Evolutionary conservation across 441 rosid species (phyloP).

Genomic region (Breynia disticha): DNA sequence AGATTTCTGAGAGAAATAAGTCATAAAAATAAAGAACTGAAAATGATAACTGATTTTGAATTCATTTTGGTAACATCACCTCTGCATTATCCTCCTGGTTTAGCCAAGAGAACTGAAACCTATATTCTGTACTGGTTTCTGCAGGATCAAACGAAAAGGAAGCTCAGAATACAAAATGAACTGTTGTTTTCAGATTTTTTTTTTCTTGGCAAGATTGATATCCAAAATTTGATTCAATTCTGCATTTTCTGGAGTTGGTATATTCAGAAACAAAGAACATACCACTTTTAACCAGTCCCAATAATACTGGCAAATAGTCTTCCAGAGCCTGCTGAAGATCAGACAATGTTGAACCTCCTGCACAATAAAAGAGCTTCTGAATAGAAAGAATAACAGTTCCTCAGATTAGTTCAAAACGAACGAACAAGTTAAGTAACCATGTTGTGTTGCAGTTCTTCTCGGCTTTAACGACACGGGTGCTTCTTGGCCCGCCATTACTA

Average conservation of each 20-base stretch:
- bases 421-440: conserved; percentile 29
- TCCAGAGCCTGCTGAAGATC: conserved; percentile 97
- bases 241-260: no score
- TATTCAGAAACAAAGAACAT: no score
- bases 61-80: conserved; percentile 29
- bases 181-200: no score
- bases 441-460: conserved; percentile 79
- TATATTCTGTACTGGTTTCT: conserved; percentile 47
- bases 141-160: no score
- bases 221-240: no score
- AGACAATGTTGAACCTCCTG: conserved; percentile 89
- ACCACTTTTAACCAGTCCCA: conserved; percentile 85
- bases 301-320: conserved; percentile 86
- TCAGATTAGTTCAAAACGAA: no score
- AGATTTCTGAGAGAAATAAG: no score
- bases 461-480: conserved; percentile 81
- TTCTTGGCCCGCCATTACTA: conserved; percentile 96
- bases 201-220: no score
- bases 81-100: conserved; percentile 91
- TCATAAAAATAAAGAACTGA: no score
- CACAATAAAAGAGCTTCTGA: conserved; percentile 16
- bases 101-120: conserved; percentile 78
- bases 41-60: no score
- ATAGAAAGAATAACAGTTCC: no score
- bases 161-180: no score